A percentile compares a stretch with the other conserved stretches of the same genome.
These are phyloP conservation scores for Circinella minor DNA, from an alignment of 371 early-diverging fungal species.

Conservation along the genomic window DNA sequence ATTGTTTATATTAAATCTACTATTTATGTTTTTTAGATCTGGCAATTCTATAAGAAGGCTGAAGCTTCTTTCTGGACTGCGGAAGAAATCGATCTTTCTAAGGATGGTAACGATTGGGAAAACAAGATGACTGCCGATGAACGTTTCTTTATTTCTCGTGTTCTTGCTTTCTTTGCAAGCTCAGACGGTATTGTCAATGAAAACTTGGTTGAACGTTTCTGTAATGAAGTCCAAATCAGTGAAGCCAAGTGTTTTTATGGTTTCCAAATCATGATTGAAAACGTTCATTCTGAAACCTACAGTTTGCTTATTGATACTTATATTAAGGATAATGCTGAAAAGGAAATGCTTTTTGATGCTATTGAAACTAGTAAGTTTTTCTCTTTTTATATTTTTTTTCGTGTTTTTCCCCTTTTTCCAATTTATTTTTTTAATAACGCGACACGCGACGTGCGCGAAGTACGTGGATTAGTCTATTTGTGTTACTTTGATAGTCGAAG, in stretches of 20 bases:
- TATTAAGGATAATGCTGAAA: constrained; percentile 90
- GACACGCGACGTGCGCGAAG: constrained; percentile 15
- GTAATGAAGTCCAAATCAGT: constrained; percentile 97
- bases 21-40: constrained; percentile 62
- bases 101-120: constrained; percentile 97
- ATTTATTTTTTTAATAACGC: constrained; percentile 1
- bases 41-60: constrained; percentile 99
- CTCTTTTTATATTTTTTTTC: constrained; percentile 11
- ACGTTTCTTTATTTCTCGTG: constrained; percentile 95
- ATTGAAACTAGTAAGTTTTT: constrained; percentile 84
- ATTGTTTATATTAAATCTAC: no score
- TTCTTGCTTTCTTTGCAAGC: constrained; percentile 99
- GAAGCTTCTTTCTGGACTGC: constrained; percentile 99
- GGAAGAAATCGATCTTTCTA: constrained; percentile 98
- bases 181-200: constrained; percentile 99
- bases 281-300: constrained; percentile 99
- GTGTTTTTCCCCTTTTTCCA: not conserved
- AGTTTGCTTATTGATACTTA: constrained; percentile 98
- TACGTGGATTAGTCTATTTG: not conserved
- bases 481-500: not conserved
- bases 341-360: constrained; percentile 94
- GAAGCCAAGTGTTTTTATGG: constrained; percentile 99
- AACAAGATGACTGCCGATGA: constrained; percentile 91
- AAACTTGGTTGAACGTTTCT: constrained; percentile 97
- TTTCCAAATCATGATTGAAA: constrained; percentile 99